Base-by-base conservation (phyloP, 2,329 filamentous ascomycete genomes). In the Calonectria multiphialidica region DNA sequence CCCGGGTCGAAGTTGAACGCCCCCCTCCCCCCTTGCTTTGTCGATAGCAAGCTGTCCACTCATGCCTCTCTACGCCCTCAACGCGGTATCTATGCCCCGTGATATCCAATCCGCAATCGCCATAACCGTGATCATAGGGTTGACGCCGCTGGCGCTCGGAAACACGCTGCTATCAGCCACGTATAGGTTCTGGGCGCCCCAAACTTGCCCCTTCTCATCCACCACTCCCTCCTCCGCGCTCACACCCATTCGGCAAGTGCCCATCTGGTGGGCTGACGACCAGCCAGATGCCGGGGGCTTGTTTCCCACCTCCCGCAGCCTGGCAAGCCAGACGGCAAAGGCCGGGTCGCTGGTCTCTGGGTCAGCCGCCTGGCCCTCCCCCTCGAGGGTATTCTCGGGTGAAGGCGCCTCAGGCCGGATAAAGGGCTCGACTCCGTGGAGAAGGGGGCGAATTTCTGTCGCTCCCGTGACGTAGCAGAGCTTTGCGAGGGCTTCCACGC, bases 61-160 rank as follows among this genome's bases (percentile, higher is more conserved):
- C 53, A 42, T 18, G 49, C 42, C 40, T 45, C 55, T 62, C 66
- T 68, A 75, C 73, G 68, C 78, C 75, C 71, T 76, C 69, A 83
- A 69, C 35, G 90, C 90, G 79, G 82, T 83, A n/a, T 83, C 86
- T 53, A 93, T 81, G 0, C 88, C 87, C 77, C 88, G 85, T 3
- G 90, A 90, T 73, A 94, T 92, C 84, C 89, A 90, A 79, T 94
- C 90, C 61, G 91, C 87, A 77, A 94, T 88, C 1, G 90, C 90
- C 94, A 96, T 95, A 70, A 87, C 88, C 15, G 93, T 95, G 50
- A 95, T 86, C 94, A 96, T 96, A 15, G 94, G 94, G 81, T 96
- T 96, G 35, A 95, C 93, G 1, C 94, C 94, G 80, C 91, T 94
- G 13, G 93, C 93, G 69, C 90, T 93, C 1, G 93, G 94, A 73